phyloP scores from a whole-genome alignment of 768 basidiomycete species.

The Boletellus ananiceps region DNA sequence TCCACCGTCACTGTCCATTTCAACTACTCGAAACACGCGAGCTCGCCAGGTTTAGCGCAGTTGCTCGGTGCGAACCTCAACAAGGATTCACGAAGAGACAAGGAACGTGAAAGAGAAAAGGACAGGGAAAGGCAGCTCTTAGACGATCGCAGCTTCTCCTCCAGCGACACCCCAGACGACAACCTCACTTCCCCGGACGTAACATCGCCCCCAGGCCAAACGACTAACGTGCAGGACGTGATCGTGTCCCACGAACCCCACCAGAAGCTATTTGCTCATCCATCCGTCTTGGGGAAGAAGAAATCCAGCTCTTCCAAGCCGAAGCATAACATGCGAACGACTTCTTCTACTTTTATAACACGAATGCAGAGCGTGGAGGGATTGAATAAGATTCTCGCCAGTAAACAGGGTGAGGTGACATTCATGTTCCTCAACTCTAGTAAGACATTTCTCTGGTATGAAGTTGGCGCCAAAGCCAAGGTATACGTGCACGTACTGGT shows the following conservation, averaged over 20 bases:
- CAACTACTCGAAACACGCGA: conserved; percentile 48
- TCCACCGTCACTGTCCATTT: conserved; percentile 61
- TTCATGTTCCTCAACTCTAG: conserved; percentile 87
- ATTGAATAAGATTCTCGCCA: conserved; percentile 60
- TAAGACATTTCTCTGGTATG: conserved; percentile 83
- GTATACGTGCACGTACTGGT: conserved; percentile 36
- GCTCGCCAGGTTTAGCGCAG: conserved; percentile 61
- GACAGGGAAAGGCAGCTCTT: conserved; percentile 35
- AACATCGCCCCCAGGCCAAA: conserved; percentile 21
- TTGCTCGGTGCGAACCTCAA: conserved; percentile 54
- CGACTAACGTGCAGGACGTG: conserved; percentile 33
- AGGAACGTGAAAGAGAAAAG: conserved; percentile 35
- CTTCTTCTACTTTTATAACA: conserved; percentile 89
- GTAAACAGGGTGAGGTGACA: conserved; percentile 79
- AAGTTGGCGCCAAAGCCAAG: conserved; percentile 81
- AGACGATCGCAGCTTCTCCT: conserved; percentile 74
- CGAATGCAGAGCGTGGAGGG: conserved; percentile 81
- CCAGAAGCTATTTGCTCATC: conserved; percentile 60
- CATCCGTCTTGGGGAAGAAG: conserved; percentile 47
- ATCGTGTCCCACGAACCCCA: conserved; percentile 30
- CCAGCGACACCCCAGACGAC: conserved; percentile 75
- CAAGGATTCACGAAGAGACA: conserved; percentile 54
- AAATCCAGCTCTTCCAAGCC: conserved; percentile 63
- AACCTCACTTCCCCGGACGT: conserved; percentile 40
- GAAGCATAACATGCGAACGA: conserved; percentile 88